These are phyloP conservation scores for Opeltia flavorubescens DNA, from an alignment of 495 filamentous ascomycete genomes.

Conservation along the genomic window DNA sequence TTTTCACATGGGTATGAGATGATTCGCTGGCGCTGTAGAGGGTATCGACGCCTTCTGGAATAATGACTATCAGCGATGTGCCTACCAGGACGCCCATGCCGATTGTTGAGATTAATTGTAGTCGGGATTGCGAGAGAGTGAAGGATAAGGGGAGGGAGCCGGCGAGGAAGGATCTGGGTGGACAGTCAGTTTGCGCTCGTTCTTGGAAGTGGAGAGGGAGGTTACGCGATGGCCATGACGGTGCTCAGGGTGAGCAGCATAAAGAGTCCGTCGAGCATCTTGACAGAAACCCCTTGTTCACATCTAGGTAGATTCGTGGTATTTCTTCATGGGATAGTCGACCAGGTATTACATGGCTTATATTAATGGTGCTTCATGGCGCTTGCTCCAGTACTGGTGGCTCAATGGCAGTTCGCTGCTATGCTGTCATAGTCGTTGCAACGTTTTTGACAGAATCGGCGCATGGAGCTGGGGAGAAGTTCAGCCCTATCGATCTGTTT, in stretches of 20 bases:
- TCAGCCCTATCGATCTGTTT: too few relatives aligned
- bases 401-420: too few relatives aligned
- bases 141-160: slow-evolving; percentile 87
- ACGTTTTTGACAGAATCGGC: too few relatives aligned
- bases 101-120: slow-evolving; percentile 79
- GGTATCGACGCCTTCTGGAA: slow-evolving; percentile 91
- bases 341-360: too few relatives aligned
- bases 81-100: slow-evolving; percentile 91
- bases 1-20: slow-evolving; percentile 24
- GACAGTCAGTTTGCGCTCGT: slow-evolving; percentile 4
- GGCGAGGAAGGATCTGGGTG: slow-evolving; percentile 75
- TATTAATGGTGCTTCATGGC: too few relatives aligned
- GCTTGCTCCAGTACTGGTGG: too few relatives aligned
- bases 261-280: slow-evolving; percentile 61
- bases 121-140: slow-evolving; percentile 73
- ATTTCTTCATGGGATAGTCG: too few relatives aligned
- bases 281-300: slow-evolving; percentile 2
- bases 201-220: slow-evolving; percentile 17
- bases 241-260: slow-evolving; percentile 73
- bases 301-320: too few relatives aligned
- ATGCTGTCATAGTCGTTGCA: too few relatives aligned
- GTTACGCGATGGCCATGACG: slow-evolving; percentile 88
- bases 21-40: slow-evolving; percentile 49
- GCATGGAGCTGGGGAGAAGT: too few relatives aligned
- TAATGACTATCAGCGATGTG: slow-evolving; percentile 90